A percentile compares a stretch with the other conserved stretches of the same genome.
phyloP scores from a whole-genome alignment of 345 rosid genomes.

The Gossypioides kirkii region DNA sequence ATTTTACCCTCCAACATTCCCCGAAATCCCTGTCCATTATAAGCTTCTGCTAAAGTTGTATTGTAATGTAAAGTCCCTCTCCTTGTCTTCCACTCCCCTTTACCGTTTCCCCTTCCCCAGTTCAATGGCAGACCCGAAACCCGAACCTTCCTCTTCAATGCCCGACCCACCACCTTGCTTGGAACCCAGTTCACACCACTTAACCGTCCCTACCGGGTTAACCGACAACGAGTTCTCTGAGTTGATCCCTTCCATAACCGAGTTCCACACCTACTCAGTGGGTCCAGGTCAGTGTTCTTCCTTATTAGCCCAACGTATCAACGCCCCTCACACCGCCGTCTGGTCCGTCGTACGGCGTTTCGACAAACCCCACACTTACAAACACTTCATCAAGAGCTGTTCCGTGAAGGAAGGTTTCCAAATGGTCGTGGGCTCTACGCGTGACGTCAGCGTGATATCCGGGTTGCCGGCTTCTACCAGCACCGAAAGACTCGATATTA shows the following conservation, averaged over 20 bases:
- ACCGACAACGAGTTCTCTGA: conserved; percentile 47
- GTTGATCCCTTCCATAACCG: conserved; percentile 36
- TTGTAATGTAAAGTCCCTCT: neutral
- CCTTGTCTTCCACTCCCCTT: neutral
- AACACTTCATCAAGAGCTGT: conserved; percentile 70
- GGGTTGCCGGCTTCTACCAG: conserved; percentile 63
- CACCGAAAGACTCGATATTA: conserved; percentile 55
- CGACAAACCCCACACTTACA: conserved; percentile 60
- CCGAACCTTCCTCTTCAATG: conserved; percentile 9
- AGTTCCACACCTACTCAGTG: conserved; percentile 65
- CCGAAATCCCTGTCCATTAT: conserved; percentile 1
- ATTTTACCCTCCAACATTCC: conserved; percentile 11
- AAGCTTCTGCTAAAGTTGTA: neutral
- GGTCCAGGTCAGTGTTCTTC: conserved; percentile 60
- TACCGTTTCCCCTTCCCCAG: neutral
- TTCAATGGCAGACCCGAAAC: conserved; percentile 16
- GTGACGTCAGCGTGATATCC: conserved; percentile 60
- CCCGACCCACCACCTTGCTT: conserved; percentile 3
- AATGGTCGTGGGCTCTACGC: conserved; percentile 43
- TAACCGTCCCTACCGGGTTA: conserved; percentile 47
- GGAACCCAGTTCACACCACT: conserved; percentile 34
- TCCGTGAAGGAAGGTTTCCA: conserved; percentile 30
- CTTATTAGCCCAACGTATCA: conserved; percentile 50
- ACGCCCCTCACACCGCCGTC: conserved; percentile 40
- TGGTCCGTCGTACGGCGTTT: conserved; percentile 64